phyloP scores from a whole-genome alignment of 2,329 filamentous ascomycete genomes.

The Scopulariopsis brevicaulis region DNA sequence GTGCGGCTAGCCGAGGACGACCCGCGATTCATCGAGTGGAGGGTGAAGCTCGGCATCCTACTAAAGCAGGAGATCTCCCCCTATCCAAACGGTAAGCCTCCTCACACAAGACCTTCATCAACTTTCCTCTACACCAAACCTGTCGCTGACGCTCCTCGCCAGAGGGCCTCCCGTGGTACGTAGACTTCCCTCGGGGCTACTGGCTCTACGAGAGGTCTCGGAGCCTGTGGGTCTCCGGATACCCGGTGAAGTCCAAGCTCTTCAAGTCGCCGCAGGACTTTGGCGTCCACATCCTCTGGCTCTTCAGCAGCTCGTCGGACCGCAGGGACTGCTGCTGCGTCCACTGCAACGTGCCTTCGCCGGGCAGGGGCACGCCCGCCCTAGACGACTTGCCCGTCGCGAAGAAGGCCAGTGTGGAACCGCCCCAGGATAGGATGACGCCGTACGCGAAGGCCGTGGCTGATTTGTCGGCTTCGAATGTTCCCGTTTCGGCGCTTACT shows the following conservation, averaged over 20 bases:
- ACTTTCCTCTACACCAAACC: constrained; percentile 6
- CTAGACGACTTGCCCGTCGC: constrained; percentile 13
- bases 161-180: constrained; percentile 32
- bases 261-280: constrained; percentile 43
- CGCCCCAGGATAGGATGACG: constrained; percentile 8
- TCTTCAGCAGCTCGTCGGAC: constrained; percentile 33
- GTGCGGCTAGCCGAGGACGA: constrained; percentile 28
- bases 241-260: constrained; percentile 33
- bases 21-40: constrained; percentile 30
- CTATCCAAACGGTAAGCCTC: constrained; percentile 22
- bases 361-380: constrained; percentile 11
- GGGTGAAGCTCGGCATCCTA: constrained; percentile 30
- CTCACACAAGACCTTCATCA: not conserved
- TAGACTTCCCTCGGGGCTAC: constrained; percentile 31
- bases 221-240: constrained; percentile 37
- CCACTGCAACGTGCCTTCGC: constrained; percentile 27
- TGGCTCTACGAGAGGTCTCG: constrained; percentile 36
- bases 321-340: constrained; percentile 39
- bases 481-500: not conserved
- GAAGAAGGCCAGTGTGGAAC: constrained; percentile 6
- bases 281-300: constrained; percentile 38
- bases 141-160: not conserved
- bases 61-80: constrained; percentile 32
- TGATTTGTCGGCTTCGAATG: constrained; percentile 1
- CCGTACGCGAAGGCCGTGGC: constrained; percentile 6